Evolutionary conservation across 73 alveolate genomes (phyloP).

Genomic region (Symbiodinium natans): DNA sequence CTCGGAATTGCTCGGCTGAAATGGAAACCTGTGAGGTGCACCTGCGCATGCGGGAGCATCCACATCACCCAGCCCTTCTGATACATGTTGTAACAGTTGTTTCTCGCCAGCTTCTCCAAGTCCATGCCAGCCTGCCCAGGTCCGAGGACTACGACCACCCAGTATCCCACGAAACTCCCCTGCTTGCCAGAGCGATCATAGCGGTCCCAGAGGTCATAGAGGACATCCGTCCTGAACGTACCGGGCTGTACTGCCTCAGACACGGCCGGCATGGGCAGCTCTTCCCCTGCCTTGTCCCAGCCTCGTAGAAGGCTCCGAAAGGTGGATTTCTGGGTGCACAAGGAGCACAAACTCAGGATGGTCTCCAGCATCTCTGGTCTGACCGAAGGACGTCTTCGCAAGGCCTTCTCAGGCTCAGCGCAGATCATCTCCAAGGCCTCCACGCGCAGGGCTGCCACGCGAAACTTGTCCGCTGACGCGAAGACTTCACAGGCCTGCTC

Average conservation of each 20-base stretch:
- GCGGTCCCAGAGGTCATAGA: background rate
- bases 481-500: too few species aligned
- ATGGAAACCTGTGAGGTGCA: background rate
- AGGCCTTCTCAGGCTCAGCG: background rate
- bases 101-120: background rate
- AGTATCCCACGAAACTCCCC: background rate
- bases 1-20: background rate
- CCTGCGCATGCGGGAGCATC: background rate
- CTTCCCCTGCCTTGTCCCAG: background rate
- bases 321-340: background rate
- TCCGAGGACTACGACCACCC: background rate
- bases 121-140: background rate
- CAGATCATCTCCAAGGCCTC: background rate
- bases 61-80: background rate
- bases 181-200: background rate
- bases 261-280: background rate
- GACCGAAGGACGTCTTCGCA: background rate
- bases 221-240: background rate
- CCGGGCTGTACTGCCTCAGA: background rate
- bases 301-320: background rate
- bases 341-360: background rate
- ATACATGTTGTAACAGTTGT: background rate
- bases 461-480: background rate
- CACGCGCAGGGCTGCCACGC: background rate
- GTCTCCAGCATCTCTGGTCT: background rate